These are phyloP conservation scores for Tulasnella calospora DNA, from an alignment of 768 basidiomycete species.

Conservation along the genomic window DNA sequence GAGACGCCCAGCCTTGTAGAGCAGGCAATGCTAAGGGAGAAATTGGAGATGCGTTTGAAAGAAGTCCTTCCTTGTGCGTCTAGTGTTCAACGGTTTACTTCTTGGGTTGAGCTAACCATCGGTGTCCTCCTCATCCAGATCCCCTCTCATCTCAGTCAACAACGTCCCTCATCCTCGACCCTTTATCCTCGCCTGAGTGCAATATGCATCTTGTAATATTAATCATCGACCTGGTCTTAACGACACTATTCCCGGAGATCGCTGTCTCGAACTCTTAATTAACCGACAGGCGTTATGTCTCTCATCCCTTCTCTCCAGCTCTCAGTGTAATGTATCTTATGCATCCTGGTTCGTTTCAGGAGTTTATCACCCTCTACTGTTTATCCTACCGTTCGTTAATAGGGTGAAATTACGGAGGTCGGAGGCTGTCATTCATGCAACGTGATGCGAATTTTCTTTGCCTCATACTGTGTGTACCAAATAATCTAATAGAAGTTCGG, in stretches of 20 bases:
- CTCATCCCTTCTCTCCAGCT: background rate
- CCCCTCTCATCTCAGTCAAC: slow-evolving; percentile 45
- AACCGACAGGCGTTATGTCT: background rate
- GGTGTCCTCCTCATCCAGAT: slow-evolving; percentile 29
- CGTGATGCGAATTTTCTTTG: no score
- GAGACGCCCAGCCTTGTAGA: slow-evolving; percentile 75
- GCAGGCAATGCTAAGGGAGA: slow-evolving; percentile 52
- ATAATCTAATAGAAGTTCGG: no score
- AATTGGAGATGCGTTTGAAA: slow-evolving; percentile 41
- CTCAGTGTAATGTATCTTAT: no score
- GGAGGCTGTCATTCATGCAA: no score
- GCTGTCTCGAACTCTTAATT: slow-evolving; percentile 32
- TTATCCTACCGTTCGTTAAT: no score
- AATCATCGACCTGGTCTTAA: slow-evolving; percentile 66
- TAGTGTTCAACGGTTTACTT: slow-evolving; percentile 34
- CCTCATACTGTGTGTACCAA: no score
- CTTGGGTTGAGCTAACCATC: background rate
- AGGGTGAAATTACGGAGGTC: no score
- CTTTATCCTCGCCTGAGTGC: slow-evolving; percentile 57
- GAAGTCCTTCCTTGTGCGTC: slow-evolving; percentile 42
- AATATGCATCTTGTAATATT: slow-evolving; percentile 75
- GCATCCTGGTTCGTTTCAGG: no score
- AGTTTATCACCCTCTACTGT: no score
- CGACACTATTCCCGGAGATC: slow-evolving; percentile 75
- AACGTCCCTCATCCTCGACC: slow-evolving; percentile 49